Evolutionary conservation across 805 yeast genomes (phyloP).

Genomic region (Yarrowia sp.): DNA sequence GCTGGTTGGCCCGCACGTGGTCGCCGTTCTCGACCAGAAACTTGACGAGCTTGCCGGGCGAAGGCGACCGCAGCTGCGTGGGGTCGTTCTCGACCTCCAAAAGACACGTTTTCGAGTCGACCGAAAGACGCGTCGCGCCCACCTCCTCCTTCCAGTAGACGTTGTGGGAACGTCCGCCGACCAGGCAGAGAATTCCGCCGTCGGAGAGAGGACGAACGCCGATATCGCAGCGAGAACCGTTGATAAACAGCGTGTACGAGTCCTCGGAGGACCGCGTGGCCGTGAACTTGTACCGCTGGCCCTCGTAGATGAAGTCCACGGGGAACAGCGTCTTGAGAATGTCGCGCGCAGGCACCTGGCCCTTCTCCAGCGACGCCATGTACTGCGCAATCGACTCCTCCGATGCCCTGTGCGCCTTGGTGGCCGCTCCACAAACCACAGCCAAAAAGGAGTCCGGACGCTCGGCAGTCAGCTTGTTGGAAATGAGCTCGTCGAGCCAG

Average conservation of each 20-base stretch:
- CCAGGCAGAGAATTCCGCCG: constrained; percentile 84
- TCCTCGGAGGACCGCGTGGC: constrained; percentile 90
- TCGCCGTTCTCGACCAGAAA: constrained; percentile 94
- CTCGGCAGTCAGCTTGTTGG: constrained; percentile 92
- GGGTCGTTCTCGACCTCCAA: constrained; percentile 97
- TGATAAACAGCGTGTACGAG: constrained; percentile 81
- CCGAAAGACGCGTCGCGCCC: constrained; percentile 89
- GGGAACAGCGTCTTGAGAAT: constrained; percentile 84
- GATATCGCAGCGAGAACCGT: constrained; percentile 86
- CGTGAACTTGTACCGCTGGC: constrained; percentile 87
- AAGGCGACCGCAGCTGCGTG: constrained; percentile 96
- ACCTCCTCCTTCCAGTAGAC: constrained; percentile 98
- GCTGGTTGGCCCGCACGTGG: constrained; percentile 84
- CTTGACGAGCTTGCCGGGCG: constrained; percentile 96
- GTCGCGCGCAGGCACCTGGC: constrained; percentile 87
- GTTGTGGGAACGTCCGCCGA: constrained; percentile 91
- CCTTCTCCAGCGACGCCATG: constrained; percentile 78
- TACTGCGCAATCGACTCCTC: constrained; percentile 69
- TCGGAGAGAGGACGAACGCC: constrained; percentile 88
- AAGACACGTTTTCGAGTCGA: constrained; percentile 90
- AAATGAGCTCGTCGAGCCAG: constrained; percentile 95
- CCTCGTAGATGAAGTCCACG: constrained; percentile 93
- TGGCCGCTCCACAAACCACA: constrained; percentile 94
- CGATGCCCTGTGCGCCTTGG: constrained; percentile 84
- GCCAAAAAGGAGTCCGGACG: constrained; percentile 92